Evolutionary conservation across 495 filamentous ascomycete genomes (phyloP).

Genomic region (Articulospora tetracladia): DNA sequence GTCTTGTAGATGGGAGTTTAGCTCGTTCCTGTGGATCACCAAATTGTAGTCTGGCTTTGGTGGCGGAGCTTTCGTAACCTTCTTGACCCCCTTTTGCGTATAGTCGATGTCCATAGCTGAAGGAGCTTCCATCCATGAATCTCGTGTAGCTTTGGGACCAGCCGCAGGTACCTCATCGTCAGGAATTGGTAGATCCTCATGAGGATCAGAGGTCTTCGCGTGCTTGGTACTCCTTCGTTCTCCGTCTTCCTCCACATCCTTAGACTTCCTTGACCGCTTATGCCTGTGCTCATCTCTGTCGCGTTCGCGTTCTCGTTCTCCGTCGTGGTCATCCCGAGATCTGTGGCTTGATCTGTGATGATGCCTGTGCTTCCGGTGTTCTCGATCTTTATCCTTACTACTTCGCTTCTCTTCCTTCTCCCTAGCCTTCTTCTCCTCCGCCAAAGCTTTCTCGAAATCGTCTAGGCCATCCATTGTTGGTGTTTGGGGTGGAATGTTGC

Average conservation of each 20-base stretch:
- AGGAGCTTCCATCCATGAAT: constrained; percentile 93
- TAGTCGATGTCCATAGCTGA: constrained; percentile 81
- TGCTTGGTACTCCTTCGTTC: constrained; percentile 27
- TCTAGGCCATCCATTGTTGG: constrained; percentile 27
- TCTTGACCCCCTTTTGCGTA: constrained; percentile 61
- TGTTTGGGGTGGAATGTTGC: constrained; percentile 2
- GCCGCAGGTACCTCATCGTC: constrained; percentile 38
- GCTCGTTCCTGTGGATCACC: constrained; percentile 74
- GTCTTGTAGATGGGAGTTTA: constrained; percentile 70
- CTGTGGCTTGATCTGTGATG: constrained; percentile 37
- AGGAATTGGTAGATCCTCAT: constrained; percentile 41
- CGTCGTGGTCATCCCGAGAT: constrained; percentile 19
- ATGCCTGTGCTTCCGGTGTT: constrained; percentile 29
- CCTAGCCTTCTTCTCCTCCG: constrained; percentile 46
- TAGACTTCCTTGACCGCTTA: constrained; percentile 42
- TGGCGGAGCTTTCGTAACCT: constrained; percentile 40
- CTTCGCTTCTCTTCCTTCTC: constrained; percentile 38
- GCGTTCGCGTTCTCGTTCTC: constrained; percentile 26
- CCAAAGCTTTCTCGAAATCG: constrained; percentile 44
- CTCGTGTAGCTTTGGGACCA: constrained; percentile 46
- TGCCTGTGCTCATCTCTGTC: constrained; percentile 35
- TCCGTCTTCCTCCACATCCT: constrained; percentile 33
- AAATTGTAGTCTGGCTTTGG: constrained; percentile 66
- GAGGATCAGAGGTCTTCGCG: constrained; percentile 40
- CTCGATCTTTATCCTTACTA: constrained; percentile 41